Conservation (phyloP, 768 basidiomycete genomes). For the Mycena polygramma region DNA sequence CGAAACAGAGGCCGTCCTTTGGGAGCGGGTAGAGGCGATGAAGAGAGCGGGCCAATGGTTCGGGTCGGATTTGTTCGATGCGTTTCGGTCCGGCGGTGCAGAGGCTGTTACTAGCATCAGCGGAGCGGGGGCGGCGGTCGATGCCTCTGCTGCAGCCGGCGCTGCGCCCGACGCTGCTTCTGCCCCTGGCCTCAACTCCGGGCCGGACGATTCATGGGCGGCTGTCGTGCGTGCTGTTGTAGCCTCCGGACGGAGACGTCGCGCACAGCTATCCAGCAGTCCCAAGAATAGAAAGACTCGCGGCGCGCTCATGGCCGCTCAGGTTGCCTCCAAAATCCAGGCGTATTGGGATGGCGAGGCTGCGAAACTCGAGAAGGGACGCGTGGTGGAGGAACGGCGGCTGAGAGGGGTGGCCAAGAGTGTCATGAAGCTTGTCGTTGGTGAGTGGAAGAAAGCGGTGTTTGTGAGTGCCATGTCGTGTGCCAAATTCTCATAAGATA, state of each 20-base stretch:
- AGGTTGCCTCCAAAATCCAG: constrained; percentile 77
- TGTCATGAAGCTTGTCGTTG: constrained; percentile 75
- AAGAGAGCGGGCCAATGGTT: constrained; percentile 37
- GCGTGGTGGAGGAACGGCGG: constrained; percentile 74
- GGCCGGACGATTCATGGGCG: constrained; percentile 69
- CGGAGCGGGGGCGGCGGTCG: constrained; percentile 12
- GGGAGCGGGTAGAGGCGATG: constrained; percentile 50
- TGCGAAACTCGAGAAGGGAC: constrained; percentile 70
- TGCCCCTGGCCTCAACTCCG: constrained; percentile 40
- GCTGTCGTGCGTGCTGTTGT: constrained; percentile 64
- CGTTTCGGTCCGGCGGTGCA: constrained; percentile 7
- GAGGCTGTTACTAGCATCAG: neutral
- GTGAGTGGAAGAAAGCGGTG: constrained; percentile 91
- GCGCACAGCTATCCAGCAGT: constrained; percentile 16
- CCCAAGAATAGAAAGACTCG: constrained; percentile 46
- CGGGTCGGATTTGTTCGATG: constrained; percentile 31
- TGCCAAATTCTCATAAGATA: neutral
- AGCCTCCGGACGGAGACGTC: constrained; percentile 32
- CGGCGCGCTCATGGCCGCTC: constrained; percentile 56
- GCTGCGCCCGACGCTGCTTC: constrained; percentile 39
- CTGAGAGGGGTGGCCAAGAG: constrained; percentile 77
- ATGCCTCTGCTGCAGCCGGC: neutral
- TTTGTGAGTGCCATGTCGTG: constrained; percentile 64
- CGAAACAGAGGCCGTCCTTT: constrained; percentile 57
- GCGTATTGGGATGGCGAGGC: constrained; percentile 82